These are phyloP conservation scores for Cucumis melo DNA, from an alignment of 306 rosid species.

Conservation along the genomic window DNA sequence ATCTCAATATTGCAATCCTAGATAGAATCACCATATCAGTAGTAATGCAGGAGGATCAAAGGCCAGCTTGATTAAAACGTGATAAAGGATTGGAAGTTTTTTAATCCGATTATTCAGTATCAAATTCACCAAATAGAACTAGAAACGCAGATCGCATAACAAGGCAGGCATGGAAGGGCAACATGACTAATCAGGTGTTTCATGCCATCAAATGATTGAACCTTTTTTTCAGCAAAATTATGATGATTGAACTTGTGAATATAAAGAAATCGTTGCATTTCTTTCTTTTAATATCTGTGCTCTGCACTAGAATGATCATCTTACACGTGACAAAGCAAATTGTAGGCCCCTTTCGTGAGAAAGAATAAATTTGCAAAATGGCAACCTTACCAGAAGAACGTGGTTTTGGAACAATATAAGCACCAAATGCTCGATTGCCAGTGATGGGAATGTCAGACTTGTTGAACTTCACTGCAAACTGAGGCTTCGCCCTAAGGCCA, in stretches of 20 bases:
- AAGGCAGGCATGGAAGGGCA: background rate
- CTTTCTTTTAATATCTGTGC: background rate
- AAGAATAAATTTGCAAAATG: background rate
- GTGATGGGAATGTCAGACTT: conserved; percentile 64
- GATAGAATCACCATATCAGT: background rate
- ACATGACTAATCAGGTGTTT: background rate
- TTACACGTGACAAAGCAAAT: background rate
- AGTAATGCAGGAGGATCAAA: background rate
- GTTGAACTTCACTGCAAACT: conserved; percentile 58
- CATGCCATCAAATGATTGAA: background rate
- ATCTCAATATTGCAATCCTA: background rate
- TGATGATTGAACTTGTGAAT: background rate
- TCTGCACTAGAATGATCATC: background rate
- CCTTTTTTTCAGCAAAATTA: background rate
- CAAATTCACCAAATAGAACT: background rate
- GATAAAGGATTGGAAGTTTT: background rate
- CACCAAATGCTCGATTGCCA: conserved; percentile 73
- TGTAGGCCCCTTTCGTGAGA: background rate
- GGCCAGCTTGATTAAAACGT: background rate
- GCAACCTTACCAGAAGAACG: conserved; percentile 55
- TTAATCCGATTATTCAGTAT: background rate
- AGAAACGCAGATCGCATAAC: background rate
- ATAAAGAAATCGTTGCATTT: background rate
- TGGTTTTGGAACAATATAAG: conserved; percentile 51
- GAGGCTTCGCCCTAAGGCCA: conserved; percentile 67